Evolutionary conservation across 2,329 filamentous ascomycete genomes (phyloP), one percentile per base, ranked within the genome.

Genomic region (Blastomyces parvus): DNA sequence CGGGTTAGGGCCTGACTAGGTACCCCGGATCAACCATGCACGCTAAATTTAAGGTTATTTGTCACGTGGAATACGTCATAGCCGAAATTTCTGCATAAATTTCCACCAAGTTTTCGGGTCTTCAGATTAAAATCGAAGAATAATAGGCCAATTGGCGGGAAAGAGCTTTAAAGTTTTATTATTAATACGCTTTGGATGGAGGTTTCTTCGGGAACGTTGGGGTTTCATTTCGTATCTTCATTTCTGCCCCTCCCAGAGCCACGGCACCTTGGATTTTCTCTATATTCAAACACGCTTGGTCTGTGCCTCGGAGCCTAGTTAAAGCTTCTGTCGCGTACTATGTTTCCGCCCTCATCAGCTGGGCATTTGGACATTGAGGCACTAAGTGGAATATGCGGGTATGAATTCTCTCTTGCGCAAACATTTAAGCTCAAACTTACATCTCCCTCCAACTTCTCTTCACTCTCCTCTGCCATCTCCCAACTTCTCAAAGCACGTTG

Each of bases 361-460:
- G 70, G 67, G 66, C 88, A 89, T 75, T 81, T 97, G 69, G 89
- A 96, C 74, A 87, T 96, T 65, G 90, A 94, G 73, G 91, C 92
- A 65, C 86, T 97, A 70, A 95, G 90, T 69, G 93, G 93, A 62
- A 97, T 97, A 70, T 91, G 88, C 77, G 93, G 88, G 88, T 89
- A 76, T 70, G 84, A 27, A 58, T 58, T 58, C 14, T 6, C 3
- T 55, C 5, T 30, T 30, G 5, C 30, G n/a, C n/a, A 30, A 30
- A 30, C 30, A 2, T 30, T 30, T 30, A 30, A 30, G 30, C 5
- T 30, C 30, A 30, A 30, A 30, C 30, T 30, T 33, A 33, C 13
- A 55, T 2, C 13, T 55, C 19, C 30, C 27, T 33, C 52, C 13
- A 56, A 17, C 14, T 46, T 11, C 25, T 14, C 25, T 27, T 55